These are phyloP conservation scores for Trichoderma harzianum DNA, from an alignment of 2,329 filamentous ascomycete species.

Conservation along the genomic window DNA sequence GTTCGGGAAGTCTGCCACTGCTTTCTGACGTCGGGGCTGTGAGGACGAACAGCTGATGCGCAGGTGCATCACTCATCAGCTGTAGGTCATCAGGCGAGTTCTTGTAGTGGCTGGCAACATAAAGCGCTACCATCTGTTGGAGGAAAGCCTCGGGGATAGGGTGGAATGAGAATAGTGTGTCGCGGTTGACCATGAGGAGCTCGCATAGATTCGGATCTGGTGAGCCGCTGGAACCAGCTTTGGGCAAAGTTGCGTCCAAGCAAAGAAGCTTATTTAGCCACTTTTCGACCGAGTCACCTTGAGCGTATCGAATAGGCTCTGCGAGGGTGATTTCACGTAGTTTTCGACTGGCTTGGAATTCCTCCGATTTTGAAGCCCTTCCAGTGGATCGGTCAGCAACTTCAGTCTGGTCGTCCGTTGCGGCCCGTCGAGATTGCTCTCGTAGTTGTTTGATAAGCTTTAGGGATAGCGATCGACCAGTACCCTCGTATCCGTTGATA, in stretches of 20 bases:
- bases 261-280: conserved; percentile 95
- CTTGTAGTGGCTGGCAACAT: conserved; percentile 96
- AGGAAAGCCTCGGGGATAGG: conserved; percentile 95
- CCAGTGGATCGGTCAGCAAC: conserved; percentile 78
- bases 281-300: conserved; percentile 87
- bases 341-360: conserved; percentile 66
- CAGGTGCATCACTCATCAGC: conserved; percentile 95
- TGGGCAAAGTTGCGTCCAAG: conserved; percentile 85
- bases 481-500: conserved; percentile 98
- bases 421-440: conserved; percentile 75
- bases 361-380: conserved; percentile 62
- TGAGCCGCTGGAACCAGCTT: conserved; percentile 69
- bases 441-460: conserved; percentile 97
- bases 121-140: conserved; percentile 96
- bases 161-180: conserved; percentile 97
- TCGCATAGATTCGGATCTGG: conserved; percentile 91
- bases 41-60: conserved; percentile 92
- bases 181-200: conserved; percentile 88
- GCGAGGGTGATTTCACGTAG: conserved; percentile 88
- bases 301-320: conserved; percentile 91
- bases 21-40: conserved; percentile 80
- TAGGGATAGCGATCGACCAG: conserved; percentile 86
- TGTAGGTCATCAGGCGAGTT: conserved; percentile 98
- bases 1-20: conserved; percentile 78
- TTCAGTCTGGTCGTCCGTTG: conserved; percentile 57